Conservation (phyloP, 139 green algal species). For the Chlamydomonas sp. region DNA sequence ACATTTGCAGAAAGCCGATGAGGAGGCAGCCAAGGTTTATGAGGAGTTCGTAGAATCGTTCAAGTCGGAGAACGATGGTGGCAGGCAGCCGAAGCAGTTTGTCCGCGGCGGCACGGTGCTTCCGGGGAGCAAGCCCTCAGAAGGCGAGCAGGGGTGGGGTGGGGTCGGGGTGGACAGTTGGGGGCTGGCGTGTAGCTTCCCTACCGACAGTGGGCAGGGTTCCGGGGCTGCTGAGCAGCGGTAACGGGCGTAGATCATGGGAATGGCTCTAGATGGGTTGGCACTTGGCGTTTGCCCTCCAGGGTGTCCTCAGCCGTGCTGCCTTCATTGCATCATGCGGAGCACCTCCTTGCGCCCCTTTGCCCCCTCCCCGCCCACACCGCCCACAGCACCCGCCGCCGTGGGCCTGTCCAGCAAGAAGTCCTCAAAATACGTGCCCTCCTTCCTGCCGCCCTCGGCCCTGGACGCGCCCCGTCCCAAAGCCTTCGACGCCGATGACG, state of each 20-base stretch:
- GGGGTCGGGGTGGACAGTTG: too few species aligned
- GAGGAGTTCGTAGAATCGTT: conserved; percentile 94
- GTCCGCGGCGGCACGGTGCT: conserved; percentile 74
- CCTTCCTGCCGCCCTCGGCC: conserved; percentile 72
- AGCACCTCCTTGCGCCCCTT: neutral
- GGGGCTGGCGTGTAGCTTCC: too few species aligned
- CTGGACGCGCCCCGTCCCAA: conserved; percentile 51
- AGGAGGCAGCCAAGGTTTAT: conserved; percentile 89
- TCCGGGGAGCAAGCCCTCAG: conserved; percentile 58
- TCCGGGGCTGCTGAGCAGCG: too few species aligned
- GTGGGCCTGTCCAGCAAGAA: conserved; percentile 28
- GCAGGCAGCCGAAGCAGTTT: conserved; percentile 54
- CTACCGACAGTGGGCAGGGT: too few species aligned
- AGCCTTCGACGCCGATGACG: conserved; percentile 49
- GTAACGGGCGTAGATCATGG: too few species aligned
- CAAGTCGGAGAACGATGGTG: conserved; percentile 55
- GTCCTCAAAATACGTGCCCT: conserved; percentile 75
- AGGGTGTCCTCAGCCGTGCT: neutral
- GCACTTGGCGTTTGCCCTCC: neutral
- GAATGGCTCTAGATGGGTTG: too few species aligned
- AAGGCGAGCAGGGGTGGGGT: conserved; percentile 23
- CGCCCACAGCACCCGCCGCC: neutral
- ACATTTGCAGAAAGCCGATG: conserved; percentile 73
- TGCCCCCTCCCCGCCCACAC: neutral
- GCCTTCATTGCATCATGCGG: neutral